Conservation (phyloP, 1,284 basidiomycete genomes). For the Ustilago lituana region DNA sequence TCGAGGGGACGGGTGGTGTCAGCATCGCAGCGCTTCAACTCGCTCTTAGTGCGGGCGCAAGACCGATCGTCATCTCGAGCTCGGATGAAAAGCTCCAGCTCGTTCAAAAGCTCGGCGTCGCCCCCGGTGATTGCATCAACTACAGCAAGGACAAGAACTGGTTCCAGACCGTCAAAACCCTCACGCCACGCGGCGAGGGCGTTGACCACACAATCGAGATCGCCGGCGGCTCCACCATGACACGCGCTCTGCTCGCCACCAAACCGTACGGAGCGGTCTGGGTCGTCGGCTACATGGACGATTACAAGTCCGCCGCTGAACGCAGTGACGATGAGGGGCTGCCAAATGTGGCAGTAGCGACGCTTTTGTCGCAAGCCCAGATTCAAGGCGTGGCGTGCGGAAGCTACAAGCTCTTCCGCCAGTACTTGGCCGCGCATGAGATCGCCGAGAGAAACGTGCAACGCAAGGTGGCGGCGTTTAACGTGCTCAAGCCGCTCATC, state of each 20-base stretch:
- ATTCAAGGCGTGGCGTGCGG: slow-evolving; percentile 46
- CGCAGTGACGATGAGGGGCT: background rate
- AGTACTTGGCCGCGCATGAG: slow-evolving; percentile 30
- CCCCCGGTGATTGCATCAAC: slow-evolving; percentile 32
- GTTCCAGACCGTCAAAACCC: slow-evolving; percentile 15
- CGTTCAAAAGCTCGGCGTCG: slow-evolving; percentile 25
- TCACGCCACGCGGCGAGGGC: slow-evolving; percentile 25
- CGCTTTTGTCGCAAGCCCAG: slow-evolving; percentile 34
- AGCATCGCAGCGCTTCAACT: slow-evolving; percentile 39
- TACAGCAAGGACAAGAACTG: slow-evolving; percentile 27
- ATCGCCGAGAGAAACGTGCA: slow-evolving; percentile 10
- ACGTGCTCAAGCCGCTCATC: slow-evolving; percentile 28
- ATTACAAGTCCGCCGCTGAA: slow-evolving; percentile 26
- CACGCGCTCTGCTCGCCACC: slow-evolving; percentile 22
- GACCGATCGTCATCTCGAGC: slow-evolving; percentile 47
- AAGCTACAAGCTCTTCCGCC: slow-evolving; percentile 41
- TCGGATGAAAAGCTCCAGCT: slow-evolving; percentile 30
- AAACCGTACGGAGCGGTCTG: slow-evolving; percentile 29
- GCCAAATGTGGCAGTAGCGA: slow-evolving; percentile 27
- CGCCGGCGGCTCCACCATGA: slow-evolving; percentile 37
- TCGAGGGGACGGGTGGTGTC: slow-evolving; percentile 48
- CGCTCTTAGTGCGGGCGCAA: slow-evolving; percentile 26
- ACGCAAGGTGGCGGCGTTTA: background rate
- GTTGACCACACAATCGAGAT: slow-evolving; percentile 47
- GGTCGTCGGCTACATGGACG: slow-evolving; percentile 49